These are phyloP conservation scores for Petrea volubilis DNA, from an alignment of 257 asterid species.

Conservation along the genomic window DNA sequence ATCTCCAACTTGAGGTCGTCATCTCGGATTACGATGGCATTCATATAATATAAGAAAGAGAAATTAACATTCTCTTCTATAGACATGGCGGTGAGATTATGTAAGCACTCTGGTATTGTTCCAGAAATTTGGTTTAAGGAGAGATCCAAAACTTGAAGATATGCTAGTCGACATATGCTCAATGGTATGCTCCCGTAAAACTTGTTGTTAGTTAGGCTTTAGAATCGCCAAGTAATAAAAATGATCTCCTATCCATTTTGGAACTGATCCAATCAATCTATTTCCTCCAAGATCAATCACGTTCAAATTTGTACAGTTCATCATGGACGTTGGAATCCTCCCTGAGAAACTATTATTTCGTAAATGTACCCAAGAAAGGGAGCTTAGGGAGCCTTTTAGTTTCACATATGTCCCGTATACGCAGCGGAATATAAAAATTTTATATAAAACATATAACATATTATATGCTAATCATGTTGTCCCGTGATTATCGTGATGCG, in stretches of 20 bases:
- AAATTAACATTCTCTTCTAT: not conserved
- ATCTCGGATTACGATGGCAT: too few relatives aligned
- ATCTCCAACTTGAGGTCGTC: too few relatives aligned
- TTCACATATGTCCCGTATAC: too few relatives aligned
- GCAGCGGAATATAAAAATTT: too few relatives aligned
- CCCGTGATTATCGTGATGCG: too few relatives aligned
- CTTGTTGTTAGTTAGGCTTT: not conserved
- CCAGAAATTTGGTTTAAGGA: slow-evolving; percentile 24
- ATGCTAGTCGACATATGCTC: not conserved
- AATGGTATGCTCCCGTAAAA: slow-evolving; percentile 9
- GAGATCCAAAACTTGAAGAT: slow-evolving; percentile 22
- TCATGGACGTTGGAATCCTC: slow-evolving; percentile 21
- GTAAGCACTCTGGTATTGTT: slow-evolving; percentile 11
- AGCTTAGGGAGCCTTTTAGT: too few relatives aligned
- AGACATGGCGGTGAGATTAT: slow-evolving; percentile 13
- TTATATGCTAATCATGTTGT: too few relatives aligned
- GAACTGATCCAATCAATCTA: slow-evolving; percentile 15
- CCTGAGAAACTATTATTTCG: slow-evolving; percentile 18
- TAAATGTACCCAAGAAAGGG: not conserved
- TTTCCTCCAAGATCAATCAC: slow-evolving; percentile 8
- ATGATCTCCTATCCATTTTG: slow-evolving; percentile 18
- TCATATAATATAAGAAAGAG: too few relatives aligned
- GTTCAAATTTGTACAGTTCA: not conserved
- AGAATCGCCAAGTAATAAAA: not conserved
- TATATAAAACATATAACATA: too few relatives aligned